Percentiles rank a stretch among this genome's conserved stretches.
Conservation (phyloP, 139 green algal species). For the Coccomyxa sp. region DNA sequence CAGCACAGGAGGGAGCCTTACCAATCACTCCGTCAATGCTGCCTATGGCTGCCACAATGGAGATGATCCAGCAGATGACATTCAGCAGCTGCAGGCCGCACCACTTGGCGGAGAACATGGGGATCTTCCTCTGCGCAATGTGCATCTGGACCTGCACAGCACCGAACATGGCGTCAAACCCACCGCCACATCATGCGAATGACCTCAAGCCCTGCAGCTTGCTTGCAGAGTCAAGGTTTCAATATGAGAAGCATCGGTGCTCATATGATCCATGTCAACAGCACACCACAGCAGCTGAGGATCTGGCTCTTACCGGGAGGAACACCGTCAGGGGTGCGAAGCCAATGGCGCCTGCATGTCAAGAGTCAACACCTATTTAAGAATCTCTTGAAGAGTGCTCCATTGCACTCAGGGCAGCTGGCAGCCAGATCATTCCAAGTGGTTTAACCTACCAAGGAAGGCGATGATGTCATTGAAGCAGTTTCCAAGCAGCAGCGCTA, state of each 20-base stretch:
- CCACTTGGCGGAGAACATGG: background rate
- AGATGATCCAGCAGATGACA: constrained; percentile 2
- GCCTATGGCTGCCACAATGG: background rate
- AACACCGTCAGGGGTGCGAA: constrained; percentile 33
- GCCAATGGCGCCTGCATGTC: constrained; percentile 18
- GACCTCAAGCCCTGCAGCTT: background rate
- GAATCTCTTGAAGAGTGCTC: background rate
- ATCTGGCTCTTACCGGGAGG: background rate
- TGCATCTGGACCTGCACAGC: constrained; percentile 10
- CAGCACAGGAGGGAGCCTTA: too few species aligned
- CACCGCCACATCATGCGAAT: background rate
- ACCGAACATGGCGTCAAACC: background rate
- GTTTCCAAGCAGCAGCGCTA: background rate
- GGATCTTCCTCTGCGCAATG: background rate
- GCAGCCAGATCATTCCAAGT: background rate
- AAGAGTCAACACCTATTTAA: background rate
- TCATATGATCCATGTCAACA: background rate
- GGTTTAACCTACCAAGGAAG: constrained; percentile 4
- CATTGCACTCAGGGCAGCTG: background rate
- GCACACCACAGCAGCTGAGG: background rate
- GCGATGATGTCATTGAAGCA: constrained; percentile 25
- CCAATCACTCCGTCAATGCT: background rate
- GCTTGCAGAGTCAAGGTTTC: background rate
- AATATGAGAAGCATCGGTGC: background rate
- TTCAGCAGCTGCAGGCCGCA: background rate